Evolutionary conservation across 805 yeast species (phyloP).

Genomic region (Yamadazyma paraphyllophila): DNA sequence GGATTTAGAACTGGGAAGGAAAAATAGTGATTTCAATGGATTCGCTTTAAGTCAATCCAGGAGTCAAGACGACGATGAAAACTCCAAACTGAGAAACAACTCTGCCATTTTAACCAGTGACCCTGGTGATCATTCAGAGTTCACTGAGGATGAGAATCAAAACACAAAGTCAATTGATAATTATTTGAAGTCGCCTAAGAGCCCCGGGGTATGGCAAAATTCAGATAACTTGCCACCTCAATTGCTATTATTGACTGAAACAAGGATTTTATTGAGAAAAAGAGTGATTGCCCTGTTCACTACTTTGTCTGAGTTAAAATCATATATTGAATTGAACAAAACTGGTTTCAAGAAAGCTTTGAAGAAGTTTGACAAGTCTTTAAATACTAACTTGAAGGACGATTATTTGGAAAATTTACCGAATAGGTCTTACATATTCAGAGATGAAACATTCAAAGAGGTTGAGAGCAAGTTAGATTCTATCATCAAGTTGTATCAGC

Average conservation of each 20-base stretch:
- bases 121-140: slow-evolving; percentile 35
- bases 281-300: slow-evolving; percentile 45
- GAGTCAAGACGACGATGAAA: slow-evolving; percentile 4
- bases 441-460: slow-evolving; percentile 25
- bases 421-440: slow-evolving; percentile 38
- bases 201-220: slow-evolving; percentile 31
- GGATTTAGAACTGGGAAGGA: slow-evolving; percentile 18
- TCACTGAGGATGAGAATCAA: slow-evolving; percentile 32
- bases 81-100: neutral
- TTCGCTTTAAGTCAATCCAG: slow-evolving; percentile 5
- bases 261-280: slow-evolving; percentile 46
- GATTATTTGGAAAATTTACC: slow-evolving; percentile 48
- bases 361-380: slow-evolving; percentile 53
- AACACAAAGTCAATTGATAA: slow-evolving; percentile 26
- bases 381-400: slow-evolving; percentile 43
- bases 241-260: slow-evolving; percentile 44
- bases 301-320: slow-evolving; percentile 47
- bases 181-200: slow-evolving; percentile 36
- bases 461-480: slow-evolving; percentile 33
- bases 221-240: slow-evolving; percentile 29
- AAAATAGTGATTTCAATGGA: slow-evolving; percentile 7
- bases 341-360: slow-evolving; percentile 54
- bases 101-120: slow-evolving; percentile 20
- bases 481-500: slow-evolving; percentile 34
- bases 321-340: slow-evolving; percentile 49